These are phyloP conservation scores for Mycocentrospora acerina DNA, from an alignment of 2,329 filamentous ascomycete species.

Conservation along the genomic window DNA sequence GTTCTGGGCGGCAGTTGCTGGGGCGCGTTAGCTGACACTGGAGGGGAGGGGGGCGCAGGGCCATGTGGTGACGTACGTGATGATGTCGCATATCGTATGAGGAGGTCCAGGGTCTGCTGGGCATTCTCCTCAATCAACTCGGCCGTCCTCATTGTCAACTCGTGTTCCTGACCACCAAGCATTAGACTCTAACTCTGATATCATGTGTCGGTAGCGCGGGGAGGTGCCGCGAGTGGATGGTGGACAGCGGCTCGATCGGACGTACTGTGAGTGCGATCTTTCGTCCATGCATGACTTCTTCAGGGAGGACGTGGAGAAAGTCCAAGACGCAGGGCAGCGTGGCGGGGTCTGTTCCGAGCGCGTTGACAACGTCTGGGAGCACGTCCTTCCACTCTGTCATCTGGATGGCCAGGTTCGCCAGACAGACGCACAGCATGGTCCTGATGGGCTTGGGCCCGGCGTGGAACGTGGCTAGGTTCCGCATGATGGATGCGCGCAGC, in stretches of 20 bases:
- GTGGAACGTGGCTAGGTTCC: constrained; percentile 78
- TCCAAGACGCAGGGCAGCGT: constrained; percentile 88
- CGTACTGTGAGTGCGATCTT: constrained; percentile 99
- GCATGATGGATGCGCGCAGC: constrained; percentile 80
- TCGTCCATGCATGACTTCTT: constrained; percentile 98
- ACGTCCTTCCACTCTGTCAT: constrained; percentile 97
- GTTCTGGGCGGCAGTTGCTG: constrained; percentile 74
- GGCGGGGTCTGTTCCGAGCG: constrained; percentile 73
- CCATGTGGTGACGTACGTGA: constrained; percentile 67
- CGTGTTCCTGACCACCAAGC: constrained; percentile 74
- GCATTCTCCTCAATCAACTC: constrained; percentile 92
- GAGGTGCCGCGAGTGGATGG: constrained; percentile 41
- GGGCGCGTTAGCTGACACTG: constrained; percentile 10
- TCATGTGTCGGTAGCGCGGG: constrained; percentile 35
- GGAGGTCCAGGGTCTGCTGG: constrained; percentile 78
- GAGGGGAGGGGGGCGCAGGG: neutral
- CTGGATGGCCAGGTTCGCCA: constrained; percentile 93
- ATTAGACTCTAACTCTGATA: constrained; percentile 47
- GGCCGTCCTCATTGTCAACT: constrained; percentile 79
- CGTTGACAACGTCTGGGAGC: constrained; percentile 74
- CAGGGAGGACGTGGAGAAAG: constrained; percentile 93
- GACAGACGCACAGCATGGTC: constrained; percentile 90
- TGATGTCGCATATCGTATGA: constrained; percentile 89
- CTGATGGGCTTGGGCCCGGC: constrained; percentile 75
- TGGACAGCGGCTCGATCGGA: constrained; percentile 58